Conservation (phyloP, 129 eudicot species). For the Apium graveolens region DNA sequence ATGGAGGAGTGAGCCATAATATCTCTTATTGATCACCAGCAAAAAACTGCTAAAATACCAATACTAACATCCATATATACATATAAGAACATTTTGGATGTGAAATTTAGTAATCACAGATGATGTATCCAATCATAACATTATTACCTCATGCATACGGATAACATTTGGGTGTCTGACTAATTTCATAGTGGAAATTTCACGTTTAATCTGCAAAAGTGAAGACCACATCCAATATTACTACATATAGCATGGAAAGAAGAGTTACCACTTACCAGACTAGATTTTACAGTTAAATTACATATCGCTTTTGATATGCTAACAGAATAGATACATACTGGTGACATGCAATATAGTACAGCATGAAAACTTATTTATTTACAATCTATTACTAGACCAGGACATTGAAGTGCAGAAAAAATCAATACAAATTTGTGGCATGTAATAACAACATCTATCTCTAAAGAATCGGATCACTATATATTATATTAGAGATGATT, state of each 20-base stretch:
- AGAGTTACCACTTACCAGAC: background rate
- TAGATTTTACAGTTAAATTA: background rate
- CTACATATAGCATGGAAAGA: background rate
- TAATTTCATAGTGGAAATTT: constrained; percentile 89
- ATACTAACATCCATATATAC: background rate
- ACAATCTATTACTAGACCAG: background rate
- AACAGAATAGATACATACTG: background rate
- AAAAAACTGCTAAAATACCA: background rate
- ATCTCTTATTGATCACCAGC: background rate
- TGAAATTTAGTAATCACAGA: background rate
- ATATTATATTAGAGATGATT: background rate
- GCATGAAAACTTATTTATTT: background rate
- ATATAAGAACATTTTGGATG: background rate
- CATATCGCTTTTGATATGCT: background rate
- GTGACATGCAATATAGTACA: background rate
- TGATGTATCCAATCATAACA: background rate
- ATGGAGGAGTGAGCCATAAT: background rate
- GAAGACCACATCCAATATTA: background rate
- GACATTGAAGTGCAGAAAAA: background rate
- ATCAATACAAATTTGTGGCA: background rate
- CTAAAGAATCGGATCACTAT: background rate
- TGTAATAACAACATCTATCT: background rate
- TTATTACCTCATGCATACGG: constrained; percentile 78
- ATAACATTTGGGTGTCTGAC: constrained; percentile 92
- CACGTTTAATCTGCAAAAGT: constrained; percentile 87